phyloP scores from a whole-genome alignment of 129 eudicot species.

The Calendula officinalis region DNA sequence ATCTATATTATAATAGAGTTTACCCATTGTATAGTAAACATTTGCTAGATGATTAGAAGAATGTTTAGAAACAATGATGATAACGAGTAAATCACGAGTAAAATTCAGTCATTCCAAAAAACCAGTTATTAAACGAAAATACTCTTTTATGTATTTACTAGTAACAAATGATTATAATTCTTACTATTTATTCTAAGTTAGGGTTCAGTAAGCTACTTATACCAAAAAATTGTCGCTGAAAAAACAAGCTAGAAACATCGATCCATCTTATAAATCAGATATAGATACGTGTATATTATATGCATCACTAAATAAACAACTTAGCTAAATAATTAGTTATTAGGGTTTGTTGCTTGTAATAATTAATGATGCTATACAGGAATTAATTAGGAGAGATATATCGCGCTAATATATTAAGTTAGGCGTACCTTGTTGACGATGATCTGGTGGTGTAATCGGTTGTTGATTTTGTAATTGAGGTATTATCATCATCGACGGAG shows the following conservation, averaged over 20 bases:
- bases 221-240: not conserved
- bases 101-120: too few relatives aligned
- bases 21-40: not conserved
- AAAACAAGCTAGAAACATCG: not conserved
- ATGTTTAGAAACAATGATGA: too few relatives aligned
- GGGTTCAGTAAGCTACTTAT: slow-evolving; percentile 13
- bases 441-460: slow-evolving; percentile 19
- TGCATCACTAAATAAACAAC: not conserved
- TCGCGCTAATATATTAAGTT: too few relatives aligned
- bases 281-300: not conserved
- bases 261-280: too few relatives aligned
- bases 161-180: not conserved
- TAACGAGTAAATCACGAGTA: too few relatives aligned
- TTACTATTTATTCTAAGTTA: not conserved
- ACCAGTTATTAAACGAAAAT: too few relatives aligned
- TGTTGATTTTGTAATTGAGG: slow-evolving; percentile 32
- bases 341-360: too few relatives aligned
- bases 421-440: slow-evolving; percentile 32
- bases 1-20: not conserved
- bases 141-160: not conserved
- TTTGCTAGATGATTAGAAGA: not conserved
- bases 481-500: slow-evolving; percentile 26
- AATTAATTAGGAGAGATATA: too few relatives aligned
- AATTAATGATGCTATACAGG: too few relatives aligned
- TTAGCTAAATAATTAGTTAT: too few relatives aligned